Percentiles rank a stretch among this genome's conserved stretches.
Evolutionary conservation across 1,284 basidiomycete species (phyloP).

Genomic region (Sporisorium scitamineum): DNA sequence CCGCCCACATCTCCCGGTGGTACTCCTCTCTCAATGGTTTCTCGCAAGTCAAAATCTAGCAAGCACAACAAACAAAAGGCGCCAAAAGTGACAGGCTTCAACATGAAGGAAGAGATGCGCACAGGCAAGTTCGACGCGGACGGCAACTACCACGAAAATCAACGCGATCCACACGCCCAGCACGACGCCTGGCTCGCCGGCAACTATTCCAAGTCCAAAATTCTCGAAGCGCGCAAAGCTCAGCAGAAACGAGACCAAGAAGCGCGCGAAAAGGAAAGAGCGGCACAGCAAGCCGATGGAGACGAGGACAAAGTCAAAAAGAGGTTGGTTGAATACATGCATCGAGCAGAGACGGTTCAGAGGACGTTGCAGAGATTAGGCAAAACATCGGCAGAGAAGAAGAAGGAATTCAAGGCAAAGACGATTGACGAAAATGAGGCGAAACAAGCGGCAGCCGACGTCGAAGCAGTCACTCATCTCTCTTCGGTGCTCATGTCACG

Average conservation of each 20-base stretch:
- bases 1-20: conserved; percentile 52
- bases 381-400: conserved; percentile 55
- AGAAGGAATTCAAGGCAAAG: conserved; percentile 74
- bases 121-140: conserved; percentile 96
- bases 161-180: conserved; percentile 84
- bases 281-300: conserved; percentile 79
- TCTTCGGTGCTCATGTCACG: conserved; percentile 61
- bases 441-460: conserved; percentile 23
- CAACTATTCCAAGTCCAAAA: conserved; percentile 81
- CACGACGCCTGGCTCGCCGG: conserved; percentile 97
- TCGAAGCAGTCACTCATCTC: conserved; percentile 61
- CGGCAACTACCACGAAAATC: conserved; percentile 84
- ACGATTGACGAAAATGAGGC: conserved; percentile 19
- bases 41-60: conserved; percentile 14
- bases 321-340: conserved; percentile 75
- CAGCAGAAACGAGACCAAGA: conserved; percentile 75
- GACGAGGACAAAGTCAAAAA: conserved; percentile 74
- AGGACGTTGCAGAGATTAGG: conserved; percentile 90
- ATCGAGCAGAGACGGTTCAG: conserved; percentile 89
- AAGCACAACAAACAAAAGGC: conserved; percentile 67
- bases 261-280: conserved; percentile 65
- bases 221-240: conserved; percentile 80
- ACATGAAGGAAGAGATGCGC: conserved; percentile 98
- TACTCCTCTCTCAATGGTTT: conserved; percentile 10
- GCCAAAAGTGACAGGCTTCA: conserved; percentile 96